Conservation (phyloP, 2,329 filamentous ascomycete genomes). For the Xylaria sp. region DNA sequence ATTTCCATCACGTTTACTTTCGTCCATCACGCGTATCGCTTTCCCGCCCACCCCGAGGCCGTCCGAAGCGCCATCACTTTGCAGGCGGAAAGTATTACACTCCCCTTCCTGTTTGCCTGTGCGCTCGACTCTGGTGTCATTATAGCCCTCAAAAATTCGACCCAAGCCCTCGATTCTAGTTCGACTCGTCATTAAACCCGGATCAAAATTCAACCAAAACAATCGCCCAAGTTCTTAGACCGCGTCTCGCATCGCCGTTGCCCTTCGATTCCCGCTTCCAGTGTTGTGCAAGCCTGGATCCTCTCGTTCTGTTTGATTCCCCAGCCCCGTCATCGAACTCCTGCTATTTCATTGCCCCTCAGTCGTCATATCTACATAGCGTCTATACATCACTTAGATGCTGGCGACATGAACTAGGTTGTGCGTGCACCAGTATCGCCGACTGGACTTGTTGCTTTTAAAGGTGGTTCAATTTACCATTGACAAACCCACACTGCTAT, state of each 20-base stretch:
- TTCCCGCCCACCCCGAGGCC: background rate
- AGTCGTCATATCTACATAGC: slow-evolving; percentile 10
- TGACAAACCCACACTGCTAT: background rate
- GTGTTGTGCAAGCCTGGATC: background rate
- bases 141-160: background rate
- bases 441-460: background rate
- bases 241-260: background rate
- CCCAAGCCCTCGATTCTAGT: background rate
- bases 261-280: background rate
- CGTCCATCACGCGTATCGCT: background rate
- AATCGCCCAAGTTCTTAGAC: background rate
- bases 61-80: background rate
- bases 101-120: slow-evolving; percentile 16
- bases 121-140: background rate
- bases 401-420: slow-evolving; percentile 7
- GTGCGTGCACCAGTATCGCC: background rate
- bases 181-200: slow-evolving; percentile 11
- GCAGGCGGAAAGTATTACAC: slow-evolving; percentile 12
- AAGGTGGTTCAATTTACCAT: background rate
- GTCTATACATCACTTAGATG: background rate
- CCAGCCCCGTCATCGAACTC: background rate
- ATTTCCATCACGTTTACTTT: slow-evolving; percentile 9
- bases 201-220: background rate
- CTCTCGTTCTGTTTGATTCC: background rate
- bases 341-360: background rate